Conservation (phyloP, 2,329 filamentous ascomycete genomes). For the Aspergillus thermomutatus region DNA sequence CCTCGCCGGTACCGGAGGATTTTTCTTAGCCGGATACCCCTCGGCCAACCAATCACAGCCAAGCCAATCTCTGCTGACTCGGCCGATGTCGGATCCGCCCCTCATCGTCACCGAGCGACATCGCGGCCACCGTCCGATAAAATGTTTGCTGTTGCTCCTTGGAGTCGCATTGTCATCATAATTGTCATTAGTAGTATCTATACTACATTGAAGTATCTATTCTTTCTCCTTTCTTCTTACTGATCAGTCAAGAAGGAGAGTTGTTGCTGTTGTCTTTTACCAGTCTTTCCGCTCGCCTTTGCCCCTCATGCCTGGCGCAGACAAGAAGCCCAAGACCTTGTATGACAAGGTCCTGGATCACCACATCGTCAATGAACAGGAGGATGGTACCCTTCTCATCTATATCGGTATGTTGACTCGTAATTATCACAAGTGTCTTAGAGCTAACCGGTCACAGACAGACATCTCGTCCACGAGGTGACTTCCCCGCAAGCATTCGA, state of each 20-base stretch:
- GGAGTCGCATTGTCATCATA: conserved; percentile 8
- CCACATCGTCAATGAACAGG: conserved; percentile 93
- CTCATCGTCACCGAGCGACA: conserved; percentile 32
- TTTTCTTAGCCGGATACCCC: too few species aligned
- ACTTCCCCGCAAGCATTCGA: conserved; percentile 99
- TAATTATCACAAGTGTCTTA: conserved; percentile 4
- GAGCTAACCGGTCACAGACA: conserved; percentile 55
- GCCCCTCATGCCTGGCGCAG: conserved; percentile 69
- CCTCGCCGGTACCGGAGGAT: not conserved
- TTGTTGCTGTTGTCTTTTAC: not conserved
- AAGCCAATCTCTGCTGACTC: conserved; percentile 31
- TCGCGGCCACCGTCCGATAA: conserved; percentile 26
- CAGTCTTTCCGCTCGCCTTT: conserved; percentile 5
- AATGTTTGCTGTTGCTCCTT: conserved; percentile 18
- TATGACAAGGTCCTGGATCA: conserved; percentile 97
- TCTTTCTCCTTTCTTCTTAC: conserved; percentile 5
- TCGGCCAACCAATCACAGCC: conserved; percentile 8
- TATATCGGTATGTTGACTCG: conserved; percentile 72
- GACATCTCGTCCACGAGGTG: conserved; percentile 97
- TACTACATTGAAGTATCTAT: conserved; percentile 1
- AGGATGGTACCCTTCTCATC: conserved; percentile 85
- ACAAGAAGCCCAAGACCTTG: conserved; percentile 72
- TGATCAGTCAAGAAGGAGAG: not conserved
- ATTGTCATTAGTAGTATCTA: not conserved
- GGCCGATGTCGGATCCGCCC: conserved; percentile 35